phyloP scores from a whole-genome alignment of 2,329 filamentous ascomycete species.

The Pseudocercospora eumusae region DNA sequence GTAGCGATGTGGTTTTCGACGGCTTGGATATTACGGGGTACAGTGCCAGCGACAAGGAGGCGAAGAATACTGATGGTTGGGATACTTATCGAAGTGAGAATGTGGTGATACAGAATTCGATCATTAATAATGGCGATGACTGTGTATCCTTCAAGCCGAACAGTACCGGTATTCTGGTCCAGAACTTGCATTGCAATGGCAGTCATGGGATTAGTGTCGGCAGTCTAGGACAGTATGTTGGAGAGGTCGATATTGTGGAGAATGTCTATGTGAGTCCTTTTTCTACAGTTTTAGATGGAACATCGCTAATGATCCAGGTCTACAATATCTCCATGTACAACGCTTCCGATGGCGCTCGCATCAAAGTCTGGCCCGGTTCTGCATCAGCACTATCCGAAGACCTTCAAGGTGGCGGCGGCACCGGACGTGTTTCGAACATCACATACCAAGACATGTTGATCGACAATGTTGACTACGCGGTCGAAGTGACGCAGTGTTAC shows the following conservation, averaged over 20 bases:
- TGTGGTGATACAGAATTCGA: conserved; percentile 67
- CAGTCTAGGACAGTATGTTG: conserved; percentile 67
- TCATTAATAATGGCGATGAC: conserved; percentile 67
- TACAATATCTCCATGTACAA: conserved; percentile 45
- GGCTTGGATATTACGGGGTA: conserved; percentile 62
- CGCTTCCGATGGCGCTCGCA: conserved; percentile 63
- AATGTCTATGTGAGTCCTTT: conserved; percentile 59
- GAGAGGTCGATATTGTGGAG: conserved; percentile 66
- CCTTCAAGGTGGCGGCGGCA: conserved; percentile 66
- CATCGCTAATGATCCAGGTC: conserved; percentile 54
- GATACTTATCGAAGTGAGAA: conserved; percentile 57
- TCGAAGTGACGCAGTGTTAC: conserved; percentile 67
- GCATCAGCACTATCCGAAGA: conserved; percentile 59
- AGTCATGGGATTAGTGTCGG: conserved; percentile 74
- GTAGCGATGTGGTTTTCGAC: conserved; percentile 63
- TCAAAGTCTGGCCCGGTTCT: conserved; percentile 71
- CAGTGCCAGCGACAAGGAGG: conserved; percentile 54
- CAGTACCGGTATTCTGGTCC: conserved; percentile 67
- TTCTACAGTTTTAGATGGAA: conserved; percentile 40
- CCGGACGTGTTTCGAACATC: conserved; percentile 64
- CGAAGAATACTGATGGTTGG: conserved; percentile 58
- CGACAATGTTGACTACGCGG: conserved; percentile 65
- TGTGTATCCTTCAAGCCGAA: conserved; percentile 77
- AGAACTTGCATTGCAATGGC: conserved; percentile 67
- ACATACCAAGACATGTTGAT: conserved; percentile 65